Conservation (phyloP, 495 filamentous ascomycete genomes). For the Hapsidospora chrysogenum region DNA sequence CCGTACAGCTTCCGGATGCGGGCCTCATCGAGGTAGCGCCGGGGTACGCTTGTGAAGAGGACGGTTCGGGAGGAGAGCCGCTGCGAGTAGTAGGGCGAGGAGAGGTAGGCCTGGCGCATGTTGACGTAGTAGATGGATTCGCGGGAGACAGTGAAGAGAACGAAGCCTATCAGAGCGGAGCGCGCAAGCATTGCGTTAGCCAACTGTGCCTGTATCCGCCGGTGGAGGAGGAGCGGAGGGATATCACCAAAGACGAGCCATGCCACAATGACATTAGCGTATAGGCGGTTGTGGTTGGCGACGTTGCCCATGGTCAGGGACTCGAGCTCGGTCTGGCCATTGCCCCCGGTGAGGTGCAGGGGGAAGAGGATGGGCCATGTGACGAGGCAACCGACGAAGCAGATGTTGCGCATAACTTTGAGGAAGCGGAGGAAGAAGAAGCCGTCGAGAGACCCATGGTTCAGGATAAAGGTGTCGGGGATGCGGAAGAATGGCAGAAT, state of each 20-base stretch:
- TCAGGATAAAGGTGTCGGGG: constrained; percentile 43
- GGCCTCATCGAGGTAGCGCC: constrained; percentile 36
- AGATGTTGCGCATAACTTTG: constrained; percentile 48
- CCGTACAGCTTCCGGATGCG: constrained; percentile 44
- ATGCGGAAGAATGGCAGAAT: constrained; percentile 42
- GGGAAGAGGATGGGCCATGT: constrained; percentile 69
- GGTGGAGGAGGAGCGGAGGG: too few relatives aligned
- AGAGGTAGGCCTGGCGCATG: constrained; percentile 51
- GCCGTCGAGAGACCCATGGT: constrained; percentile 53
- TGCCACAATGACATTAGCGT: constrained; percentile 41
- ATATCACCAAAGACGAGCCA: constrained; percentile 47
- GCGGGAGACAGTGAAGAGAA: constrained; percentile 47
- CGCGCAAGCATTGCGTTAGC: too few relatives aligned
- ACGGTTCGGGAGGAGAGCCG: constrained; percentile 54
- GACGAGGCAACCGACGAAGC: constrained; percentile 52
- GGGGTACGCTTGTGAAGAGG: constrained; percentile 51
- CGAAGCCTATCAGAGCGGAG: constrained; percentile 40
- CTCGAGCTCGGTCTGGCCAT: constrained; percentile 41
- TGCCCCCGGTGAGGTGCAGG: constrained; percentile 55
- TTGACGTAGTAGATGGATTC: constrained; percentile 56
- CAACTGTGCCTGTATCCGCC: too few relatives aligned
- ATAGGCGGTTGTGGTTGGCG: constrained; percentile 30
- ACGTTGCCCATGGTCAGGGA: constrained; percentile 53
- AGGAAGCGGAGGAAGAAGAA: constrained; percentile 76
- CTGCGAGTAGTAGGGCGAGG: constrained; percentile 47